phyloP scores from a whole-genome alignment of 2,329 filamentous ascomycete genomes.

The Cytospora piceae region DNA sequence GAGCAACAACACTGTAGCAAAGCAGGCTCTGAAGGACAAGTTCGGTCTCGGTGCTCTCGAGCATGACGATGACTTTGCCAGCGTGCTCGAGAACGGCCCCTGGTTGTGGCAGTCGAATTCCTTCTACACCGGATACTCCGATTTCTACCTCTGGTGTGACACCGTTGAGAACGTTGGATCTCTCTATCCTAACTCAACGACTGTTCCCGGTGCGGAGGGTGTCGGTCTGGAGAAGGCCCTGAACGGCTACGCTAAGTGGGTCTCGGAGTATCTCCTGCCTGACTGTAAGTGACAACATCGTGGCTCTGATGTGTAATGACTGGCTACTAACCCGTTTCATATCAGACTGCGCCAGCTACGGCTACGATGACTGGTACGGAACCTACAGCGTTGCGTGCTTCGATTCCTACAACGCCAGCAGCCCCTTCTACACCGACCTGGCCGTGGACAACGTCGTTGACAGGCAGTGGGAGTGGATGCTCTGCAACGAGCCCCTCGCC shows the following conservation, averaged over 20 bases:
- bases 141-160: conserved; percentile 51
- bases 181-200: conserved; percentile 47
- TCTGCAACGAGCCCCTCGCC: conserved; percentile 55
- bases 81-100: conserved; percentile 57
- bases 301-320: neutral
- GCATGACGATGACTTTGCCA: conserved; percentile 51
- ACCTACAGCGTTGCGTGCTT: conserved; percentile 51
- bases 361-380: conserved; percentile 50
- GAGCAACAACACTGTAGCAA: conserved; percentile 44
- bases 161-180: conserved; percentile 50
- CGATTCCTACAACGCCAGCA: conserved; percentile 50
- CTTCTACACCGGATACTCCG: conserved; percentile 50
- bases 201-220: conserved; percentile 52
- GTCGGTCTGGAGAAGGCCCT: conserved; percentile 57
- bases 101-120: conserved; percentile 61
- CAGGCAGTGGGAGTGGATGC: conserved; percentile 60
- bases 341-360: conserved; percentile 42
- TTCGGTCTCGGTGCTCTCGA: conserved; percentile 53
- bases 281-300: conserved; percentile 39
- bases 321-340: conserved; percentile 3
- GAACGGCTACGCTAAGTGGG: conserved; percentile 55
- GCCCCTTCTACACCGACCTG: conserved; percentile 45
- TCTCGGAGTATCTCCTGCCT: conserved; percentile 47
- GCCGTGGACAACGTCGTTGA: conserved; percentile 46
- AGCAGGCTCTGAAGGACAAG: conserved; percentile 51